Base-by-base conservation (phyloP, 306 rosid genomes). In the Abrus pulchellus region DNA sequence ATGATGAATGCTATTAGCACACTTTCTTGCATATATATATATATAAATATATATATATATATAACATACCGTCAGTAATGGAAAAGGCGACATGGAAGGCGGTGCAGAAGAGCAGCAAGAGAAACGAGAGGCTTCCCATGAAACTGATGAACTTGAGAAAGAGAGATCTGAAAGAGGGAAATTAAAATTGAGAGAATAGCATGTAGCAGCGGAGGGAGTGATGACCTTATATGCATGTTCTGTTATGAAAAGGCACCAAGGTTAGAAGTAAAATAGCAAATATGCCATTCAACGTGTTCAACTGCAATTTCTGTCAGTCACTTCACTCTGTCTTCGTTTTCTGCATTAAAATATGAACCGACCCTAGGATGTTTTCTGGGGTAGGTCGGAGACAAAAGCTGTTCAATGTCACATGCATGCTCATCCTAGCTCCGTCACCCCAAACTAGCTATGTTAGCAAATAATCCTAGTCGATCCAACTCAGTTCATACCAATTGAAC, bases 1-100 rank as follows among this genome's bases (percentile, higher is more conserved):
- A 36, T 2, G 4, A 36, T 36, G 40, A 36, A 36, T 36, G 40
- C 4, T 36, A 36, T 36, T 36, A 1, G 9, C 12, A 47, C 52
- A 47, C 52, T 10, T 47, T 47, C 4, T 47, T 47, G 10, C 9
- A 1, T 47, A 47, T 3, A 59, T 59, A 6, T 60, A 62, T 30
- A 6, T 32, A 60, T 11, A 1, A 33, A 38, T 34, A 5, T 61
- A 7, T 29, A 32, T 5, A 7, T 30, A 5, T 11, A 30, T 1
- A 9, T 9, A 61, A 59, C 91, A 84, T 82, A 92, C 97, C 97
- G 70, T 92, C 90, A 13, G 28, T 53, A 80, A 84, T 5, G 75
- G 88, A 83, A 7, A 74, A 64, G 65, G 93, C 80, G 9, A 70
- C 30, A 79, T 87, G 86, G 86, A 63, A 74, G 71, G 94, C 68